These are phyloP conservation scores for Coix lacrymajobi DNA, from an alignment of 176 grass and related monocot genomes.

Conservation along the genomic window DNA sequence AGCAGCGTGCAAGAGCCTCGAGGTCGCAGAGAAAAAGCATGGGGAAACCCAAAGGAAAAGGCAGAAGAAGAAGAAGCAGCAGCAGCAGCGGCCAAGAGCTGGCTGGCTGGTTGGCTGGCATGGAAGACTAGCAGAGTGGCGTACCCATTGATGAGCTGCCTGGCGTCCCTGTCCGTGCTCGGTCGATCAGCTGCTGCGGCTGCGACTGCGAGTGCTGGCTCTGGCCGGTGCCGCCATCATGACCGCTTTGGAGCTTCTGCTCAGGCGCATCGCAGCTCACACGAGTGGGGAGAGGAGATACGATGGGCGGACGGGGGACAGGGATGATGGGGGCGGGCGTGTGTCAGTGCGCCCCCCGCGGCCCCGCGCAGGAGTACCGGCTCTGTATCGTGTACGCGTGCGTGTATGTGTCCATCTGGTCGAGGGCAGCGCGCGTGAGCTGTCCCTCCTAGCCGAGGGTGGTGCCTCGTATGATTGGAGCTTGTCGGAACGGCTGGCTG, in stretches of 20 bases:
- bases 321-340: neutral
- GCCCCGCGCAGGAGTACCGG: neutral
- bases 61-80: neutral
- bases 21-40: slow-evolving; percentile 1
- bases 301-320: neutral
- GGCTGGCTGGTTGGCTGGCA: neutral
- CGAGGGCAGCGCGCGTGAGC: slow-evolving; percentile 10
- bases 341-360: neutral
- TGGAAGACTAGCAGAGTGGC: slow-evolving; percentile 9
- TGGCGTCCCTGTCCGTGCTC: neutral
- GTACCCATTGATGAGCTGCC: slow-evolving; percentile 39
- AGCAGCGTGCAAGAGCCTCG: neutral
- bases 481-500: neutral
- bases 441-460: neutral
- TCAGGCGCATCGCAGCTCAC: neutral
- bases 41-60: neutral
- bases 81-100: neutral
- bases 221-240: neutral
- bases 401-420: neutral
- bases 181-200: slow-evolving; percentile 10
- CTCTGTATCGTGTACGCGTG: neutral
- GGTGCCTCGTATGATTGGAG: slow-evolving; percentile 29
- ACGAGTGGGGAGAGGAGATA: neutral
- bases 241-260: slow-evolving; percentile 15
- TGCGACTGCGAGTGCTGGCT: neutral